Evolutionary conservation across 108 stramenopile genomes (phyloP).

Genomic region (Aurantiochytrium sp.): DNA sequence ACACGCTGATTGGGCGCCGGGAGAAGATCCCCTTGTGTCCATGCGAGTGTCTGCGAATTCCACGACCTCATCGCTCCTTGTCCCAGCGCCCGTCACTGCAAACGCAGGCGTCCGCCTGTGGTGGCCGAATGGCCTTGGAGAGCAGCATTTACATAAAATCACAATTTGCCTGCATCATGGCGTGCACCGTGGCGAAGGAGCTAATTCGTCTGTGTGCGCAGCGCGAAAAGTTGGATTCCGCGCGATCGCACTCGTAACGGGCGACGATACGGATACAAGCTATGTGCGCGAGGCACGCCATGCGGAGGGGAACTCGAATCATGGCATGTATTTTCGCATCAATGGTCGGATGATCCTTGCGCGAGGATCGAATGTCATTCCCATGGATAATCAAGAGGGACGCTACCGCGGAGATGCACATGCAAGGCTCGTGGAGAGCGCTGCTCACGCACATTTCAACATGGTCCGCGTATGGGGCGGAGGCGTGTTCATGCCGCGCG

Average conservation of each 20-base stretch:
- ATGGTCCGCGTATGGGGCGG: conserved; percentile 41
- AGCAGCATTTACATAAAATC: not conserved
- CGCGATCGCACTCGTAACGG: not conserved
- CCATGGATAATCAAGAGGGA: conserved; percentile 57
- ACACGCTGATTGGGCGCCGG: not conserved
- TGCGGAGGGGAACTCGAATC: not conserved
- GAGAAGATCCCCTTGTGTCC: not conserved
- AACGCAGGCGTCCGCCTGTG: not conserved
- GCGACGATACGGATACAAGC: conserved; percentile 3
- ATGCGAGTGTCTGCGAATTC: not conserved
- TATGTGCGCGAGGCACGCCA: not conserved
- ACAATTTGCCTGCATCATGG: not conserved
- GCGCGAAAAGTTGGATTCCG: not conserved
- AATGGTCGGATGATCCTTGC: conserved; percentile 45
- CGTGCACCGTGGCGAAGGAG: not conserved
- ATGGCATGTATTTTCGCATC: conserved; percentile 51
- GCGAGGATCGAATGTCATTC: conserved; percentile 59
- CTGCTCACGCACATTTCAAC: conserved; percentile 51
- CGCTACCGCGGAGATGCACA: conserved; percentile 34
- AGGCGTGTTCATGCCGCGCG: conserved; percentile 10
- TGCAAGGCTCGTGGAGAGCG: conserved; percentile 37
- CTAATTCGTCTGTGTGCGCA: not conserved
- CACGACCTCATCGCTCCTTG: too few relatives aligned
- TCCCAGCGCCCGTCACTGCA: not conserved
- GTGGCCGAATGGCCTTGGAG: conserved; percentile 15